phyloP scores from a whole-genome alignment of 2,329 filamentous ascomycete genomes.

The Colletotrichum sp. region DNA sequence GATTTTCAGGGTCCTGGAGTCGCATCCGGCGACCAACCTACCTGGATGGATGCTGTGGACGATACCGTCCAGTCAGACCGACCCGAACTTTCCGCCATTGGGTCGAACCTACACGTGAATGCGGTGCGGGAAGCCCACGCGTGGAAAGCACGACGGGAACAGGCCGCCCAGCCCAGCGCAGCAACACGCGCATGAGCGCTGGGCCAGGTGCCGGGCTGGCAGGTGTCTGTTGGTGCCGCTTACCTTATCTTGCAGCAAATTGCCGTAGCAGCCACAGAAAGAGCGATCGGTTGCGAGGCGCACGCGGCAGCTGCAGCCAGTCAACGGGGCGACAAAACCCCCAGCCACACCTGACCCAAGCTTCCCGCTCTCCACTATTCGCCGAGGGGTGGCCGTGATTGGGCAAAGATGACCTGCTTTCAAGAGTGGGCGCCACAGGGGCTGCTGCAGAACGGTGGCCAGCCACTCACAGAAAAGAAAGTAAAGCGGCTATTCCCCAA shows the following conservation, averaged over 20 bases:
- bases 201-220: not conserved
- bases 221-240: not conserved
- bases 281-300: not conserved
- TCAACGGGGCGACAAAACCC: not conserved
- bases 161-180: not conserved
- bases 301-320: not conserved
- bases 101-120: not conserved
- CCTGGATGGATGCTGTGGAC: not conserved
- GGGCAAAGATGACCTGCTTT: not conserved
- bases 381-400: not conserved
- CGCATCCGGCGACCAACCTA: not conserved
- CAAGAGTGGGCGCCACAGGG: not conserved
- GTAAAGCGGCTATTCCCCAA: slow-evolving; percentile 21
- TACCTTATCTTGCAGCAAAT: not conserved
- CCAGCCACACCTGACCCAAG: not conserved
- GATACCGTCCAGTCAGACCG: not conserved
- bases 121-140: not conserved
- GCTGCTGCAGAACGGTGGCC: not conserved
- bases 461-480: slow-evolving; percentile 16
- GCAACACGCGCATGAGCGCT: not conserved
- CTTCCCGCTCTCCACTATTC: not conserved
- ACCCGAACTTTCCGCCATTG: not conserved
- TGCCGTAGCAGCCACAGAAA: not conserved
- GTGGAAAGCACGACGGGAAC: not conserved
- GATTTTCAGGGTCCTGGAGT: slow-evolving; percentile 4